Evolutionary conservation across 495 filamentous ascomycete species (phyloP), one percentile per base, ranked within the genome.

Genomic region (Penicillium tannophilum): DNA sequence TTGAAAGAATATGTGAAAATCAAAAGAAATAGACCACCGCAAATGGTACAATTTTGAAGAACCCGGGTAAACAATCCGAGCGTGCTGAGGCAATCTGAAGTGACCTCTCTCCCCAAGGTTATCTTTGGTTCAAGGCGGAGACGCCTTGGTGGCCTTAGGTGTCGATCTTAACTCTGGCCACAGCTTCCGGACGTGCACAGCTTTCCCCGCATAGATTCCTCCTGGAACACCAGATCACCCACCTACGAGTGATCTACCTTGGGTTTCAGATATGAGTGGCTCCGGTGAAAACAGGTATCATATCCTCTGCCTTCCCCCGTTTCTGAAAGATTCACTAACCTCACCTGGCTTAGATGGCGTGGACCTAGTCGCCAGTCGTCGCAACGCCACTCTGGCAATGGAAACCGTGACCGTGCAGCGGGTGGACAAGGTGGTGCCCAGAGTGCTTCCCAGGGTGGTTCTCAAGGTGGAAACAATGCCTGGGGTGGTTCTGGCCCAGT

Each of bases 311-410:
- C 48, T 51, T 19, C 60, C 4, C 16, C 35, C 47, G 11, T 19
- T 11, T 45, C 39, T 30, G 4, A 4, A 23, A 17, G 33, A 45
- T 30, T 28, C 53, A 30, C 60, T 65, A 58, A 63, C 42, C 43
- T 44, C 43, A 24, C 9, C 44, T 62, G 48, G 16, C 46, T 24
- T 43, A 79, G 74, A 68, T 79, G 76, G 76, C 75, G 74, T 60
- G 74, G 76, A 53, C 71, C 76, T 24, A 73, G 71, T 67, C 76
- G 76, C 59, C 76, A 76, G 54, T 64, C 71, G 36, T 68, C 65
- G 39, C 76, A 79, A 56, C 64, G 75, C 54, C 71, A 76, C 56
- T 60, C 73, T 24, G 66, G 63, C 63, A 50, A 72, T 69, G 70
- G 72, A 16, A 63, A 68, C 47, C 61, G 62, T 44, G 52, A 61